Base-by-base conservation (phyloP, 2,329 filamentous ascomycete genomes). In the Calonectria pteridis region DNA sequence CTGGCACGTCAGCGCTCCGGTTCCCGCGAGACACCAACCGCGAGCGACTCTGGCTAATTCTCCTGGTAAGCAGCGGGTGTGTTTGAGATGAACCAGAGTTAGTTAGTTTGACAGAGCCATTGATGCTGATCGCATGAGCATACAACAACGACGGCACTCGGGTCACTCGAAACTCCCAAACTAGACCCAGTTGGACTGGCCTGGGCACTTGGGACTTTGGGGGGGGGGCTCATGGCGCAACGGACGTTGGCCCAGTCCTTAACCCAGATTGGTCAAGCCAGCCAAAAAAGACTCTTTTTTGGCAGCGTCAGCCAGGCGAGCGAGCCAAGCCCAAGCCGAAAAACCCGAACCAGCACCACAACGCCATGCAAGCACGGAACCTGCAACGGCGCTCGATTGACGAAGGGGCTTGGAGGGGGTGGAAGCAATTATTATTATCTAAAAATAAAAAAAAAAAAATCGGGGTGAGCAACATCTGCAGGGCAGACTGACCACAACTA, bases 71-170 rank as follows among this genome's bases (percentile, higher is more conserved):
- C 55, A 68, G 69, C n/a, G n/a, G n/a, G n/a, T n/a, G 55, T 62
- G 63, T 63, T 31, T n/a, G 51, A 33, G 46, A 26, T 33, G 18
- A 50, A 64, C 73, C 33, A 75, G 69, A 79, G 77, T 77, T 78
- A 79, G 77, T 77, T 78, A 75, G 63, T 71, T 49, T 26, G 29
- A n/a, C 37, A 69, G 37, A 46, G 40, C 62, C 46, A 40, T 49
- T 31, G 40, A 37, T 29, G 59, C 67, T 40, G 71, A 69, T 68
- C 59, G 55, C 40, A 37, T 58, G 29, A 49, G 65, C 35, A 35
- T 63, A 68, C 67, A 71, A 67, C 70, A 50, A 53, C 46, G 53
- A 35, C 50, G 16, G 50, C 40, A 37, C 65, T 74, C 72, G 73
- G 64, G 51, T 69, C 63, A 40, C 67, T 55, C 64, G 72, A 76